Conservation (phyloP, 2,329 filamentous ascomycete genomes). For the Diaporthe citrichinensis region DNA sequence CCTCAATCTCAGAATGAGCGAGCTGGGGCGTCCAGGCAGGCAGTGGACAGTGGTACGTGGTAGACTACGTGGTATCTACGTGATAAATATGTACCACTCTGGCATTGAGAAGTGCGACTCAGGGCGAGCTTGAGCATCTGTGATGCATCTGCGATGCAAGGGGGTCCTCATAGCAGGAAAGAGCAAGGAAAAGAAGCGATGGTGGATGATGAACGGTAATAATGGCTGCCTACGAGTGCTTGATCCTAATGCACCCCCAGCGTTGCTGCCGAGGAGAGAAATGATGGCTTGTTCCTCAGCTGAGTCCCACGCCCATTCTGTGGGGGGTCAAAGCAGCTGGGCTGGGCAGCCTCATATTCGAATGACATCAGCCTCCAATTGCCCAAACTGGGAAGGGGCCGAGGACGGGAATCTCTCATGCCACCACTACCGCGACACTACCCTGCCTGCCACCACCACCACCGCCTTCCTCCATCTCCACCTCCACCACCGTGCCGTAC, state of each 20-base stretch:
- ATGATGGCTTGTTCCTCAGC: conserved; percentile 33
- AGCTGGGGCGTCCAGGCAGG: not conserved
- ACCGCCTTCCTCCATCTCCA: not conserved
- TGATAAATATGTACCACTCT: not conserved
- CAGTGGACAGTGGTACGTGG: not conserved
- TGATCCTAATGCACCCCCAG: conserved; percentile 11
- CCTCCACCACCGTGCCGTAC: conserved; percentile 1
- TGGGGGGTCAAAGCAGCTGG: conserved; percentile 31
- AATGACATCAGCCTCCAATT: conserved; percentile 32
- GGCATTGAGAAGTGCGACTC: conserved; percentile 1
- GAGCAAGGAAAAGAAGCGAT: not conserved
- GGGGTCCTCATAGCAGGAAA: not conserved
- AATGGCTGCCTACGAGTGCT: conserved; percentile 19
- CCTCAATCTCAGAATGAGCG: not conserved
- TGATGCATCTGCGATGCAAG: not conserved
- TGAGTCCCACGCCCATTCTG: conserved; percentile 23
- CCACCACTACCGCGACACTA: not conserved
- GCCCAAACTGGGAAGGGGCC: conserved; percentile 24
- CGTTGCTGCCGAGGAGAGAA: not conserved
- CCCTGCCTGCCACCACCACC: not conserved
- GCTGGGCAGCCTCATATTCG: conserved; percentile 23
- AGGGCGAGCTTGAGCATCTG: not conserved
- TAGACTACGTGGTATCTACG: not conserved
- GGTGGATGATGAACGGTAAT: not conserved
- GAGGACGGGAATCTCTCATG: conserved; percentile 23